phyloP scores from a whole-genome alignment of 176 grass and related monocot genomes.

The Triticum dicoccoides region DNA sequence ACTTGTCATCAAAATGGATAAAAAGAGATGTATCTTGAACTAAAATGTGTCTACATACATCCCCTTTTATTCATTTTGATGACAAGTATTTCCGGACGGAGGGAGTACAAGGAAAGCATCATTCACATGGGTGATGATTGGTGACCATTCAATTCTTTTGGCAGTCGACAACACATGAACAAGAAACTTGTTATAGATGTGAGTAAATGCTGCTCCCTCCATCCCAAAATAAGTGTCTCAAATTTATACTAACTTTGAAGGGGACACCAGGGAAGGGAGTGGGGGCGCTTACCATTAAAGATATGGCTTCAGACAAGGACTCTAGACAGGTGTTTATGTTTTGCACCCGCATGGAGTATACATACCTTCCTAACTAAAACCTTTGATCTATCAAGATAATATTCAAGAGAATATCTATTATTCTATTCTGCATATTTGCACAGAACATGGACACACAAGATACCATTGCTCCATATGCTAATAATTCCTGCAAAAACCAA shows the following conservation, averaged over 20 bases:
- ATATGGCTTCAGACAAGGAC: constrained; percentile 74
- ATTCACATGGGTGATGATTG: no score
- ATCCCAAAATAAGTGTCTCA: no score
- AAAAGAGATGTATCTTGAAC: no score
- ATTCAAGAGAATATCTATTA: constrained; percentile 62
- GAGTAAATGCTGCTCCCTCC: no score
- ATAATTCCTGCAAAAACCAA: constrained; percentile 52
- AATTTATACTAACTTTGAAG: background rate
- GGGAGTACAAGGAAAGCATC: no score
- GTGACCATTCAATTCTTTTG: no score
- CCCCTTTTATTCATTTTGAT: no score
- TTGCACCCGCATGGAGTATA: constrained; percentile 45
- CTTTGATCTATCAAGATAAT: constrained; percentile 59
- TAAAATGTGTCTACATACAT: no score
- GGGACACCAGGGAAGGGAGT: background rate
- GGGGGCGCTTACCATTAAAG: constrained; percentile 59
- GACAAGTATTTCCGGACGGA: no score
- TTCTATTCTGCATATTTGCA: constrained; percentile 60
- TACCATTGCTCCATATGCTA: constrained; percentile 52
- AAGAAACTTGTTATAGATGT: no score
- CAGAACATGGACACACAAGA: constrained; percentile 33
- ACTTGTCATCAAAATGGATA: no score
- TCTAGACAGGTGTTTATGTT: constrained; percentile 49
- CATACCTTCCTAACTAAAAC: constrained; percentile 65
- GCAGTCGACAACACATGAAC: no score